These are phyloP conservation scores for Exophiala sideris DNA, from an alignment of 2,329 filamentous ascomycete genomes.

Conservation along the genomic window DNA sequence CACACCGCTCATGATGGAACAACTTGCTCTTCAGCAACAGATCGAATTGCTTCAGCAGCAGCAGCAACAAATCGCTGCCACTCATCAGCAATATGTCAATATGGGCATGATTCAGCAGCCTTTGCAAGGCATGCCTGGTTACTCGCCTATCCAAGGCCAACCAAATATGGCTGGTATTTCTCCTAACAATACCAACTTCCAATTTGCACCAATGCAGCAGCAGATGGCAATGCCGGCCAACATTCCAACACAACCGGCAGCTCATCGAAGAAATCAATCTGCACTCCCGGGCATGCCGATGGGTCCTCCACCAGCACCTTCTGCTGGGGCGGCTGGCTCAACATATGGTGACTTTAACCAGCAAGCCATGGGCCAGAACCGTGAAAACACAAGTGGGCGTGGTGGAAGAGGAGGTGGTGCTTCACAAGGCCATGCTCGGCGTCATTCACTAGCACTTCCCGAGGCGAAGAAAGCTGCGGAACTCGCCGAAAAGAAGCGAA, in stretches of 20 bases:
- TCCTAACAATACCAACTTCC: slow-evolving; percentile 70
- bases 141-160: slow-evolving; percentile 74
- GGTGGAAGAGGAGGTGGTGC: slow-evolving; percentile 74
- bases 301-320: slow-evolving; percentile 88
- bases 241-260: slow-evolving; percentile 70
- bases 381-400: slow-evolving; percentile 66
- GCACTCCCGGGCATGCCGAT: slow-evolving; percentile 89
- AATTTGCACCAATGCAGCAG: slow-evolving; percentile 72
- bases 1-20: slow-evolving; percentile 97
- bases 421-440: slow-evolving; percentile 78
- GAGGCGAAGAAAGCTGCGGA: slow-evolving; percentile 98
- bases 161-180: slow-evolving; percentile 67
- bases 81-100: slow-evolving; percentile 95
- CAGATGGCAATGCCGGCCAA: slow-evolving; percentile 69
- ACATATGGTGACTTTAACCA: slow-evolving; percentile 76
- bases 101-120: slow-evolving; percentile 92
- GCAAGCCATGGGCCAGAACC: slow-evolving; percentile 62
- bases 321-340: slow-evolving; percentile 75
- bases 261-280: slow-evolving; percentile 97
- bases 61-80: slow-evolving; percentile 94
- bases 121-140: slow-evolving; percentile 66
- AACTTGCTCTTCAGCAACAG: slow-evolving; percentile 95
- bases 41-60: slow-evolving; percentile 97
- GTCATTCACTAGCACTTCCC: slow-evolving; percentile 89
- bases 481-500: slow-evolving; percentile 92